These are phyloP conservation scores for Chaetomium strumarium DNA, from an alignment of 2,329 filamentous ascomycete species.

Conservation along the genomic window DNA sequence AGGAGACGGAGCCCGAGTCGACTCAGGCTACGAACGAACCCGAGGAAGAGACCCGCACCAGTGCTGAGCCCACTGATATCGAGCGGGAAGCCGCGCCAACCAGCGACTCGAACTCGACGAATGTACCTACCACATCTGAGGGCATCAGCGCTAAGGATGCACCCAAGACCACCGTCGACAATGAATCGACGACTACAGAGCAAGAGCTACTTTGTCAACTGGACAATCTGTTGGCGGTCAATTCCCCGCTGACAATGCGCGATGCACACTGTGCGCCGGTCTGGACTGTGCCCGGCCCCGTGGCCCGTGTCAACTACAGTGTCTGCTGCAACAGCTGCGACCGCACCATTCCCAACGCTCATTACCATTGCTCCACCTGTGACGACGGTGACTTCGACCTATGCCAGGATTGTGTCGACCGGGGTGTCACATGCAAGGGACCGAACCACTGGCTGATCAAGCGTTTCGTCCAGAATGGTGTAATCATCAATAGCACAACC, in stretches of 20 bases:
- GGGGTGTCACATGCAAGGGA: slow-evolving; percentile 70
- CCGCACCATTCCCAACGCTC: slow-evolving; percentile 66
- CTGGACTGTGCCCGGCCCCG: neutral
- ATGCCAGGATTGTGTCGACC: slow-evolving; percentile 71
- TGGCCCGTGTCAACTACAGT: slow-evolving; percentile 52
- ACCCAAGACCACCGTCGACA: neutral
- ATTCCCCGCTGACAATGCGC: too few relatives aligned
- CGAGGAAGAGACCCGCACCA: slow-evolving; percentile 28
- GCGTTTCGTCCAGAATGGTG: slow-evolving; percentile 71
- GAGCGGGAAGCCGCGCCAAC: slow-evolving; percentile 21
- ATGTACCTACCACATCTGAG: slow-evolving; percentile 14
- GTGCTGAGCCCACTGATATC: slow-evolving; percentile 19
- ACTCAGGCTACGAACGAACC: slow-evolving; percentile 13
- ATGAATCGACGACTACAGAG: too few relatives aligned
- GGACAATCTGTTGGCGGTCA: too few relatives aligned
- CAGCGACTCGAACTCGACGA: slow-evolving; percentile 14
- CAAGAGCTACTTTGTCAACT: too few relatives aligned
- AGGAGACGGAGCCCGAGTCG: slow-evolving; percentile 20
- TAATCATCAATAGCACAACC: slow-evolving; percentile 78
- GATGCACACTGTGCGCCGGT: neutral
- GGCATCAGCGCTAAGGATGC: slow-evolving; percentile 8
- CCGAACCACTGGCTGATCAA: slow-evolving; percentile 92
- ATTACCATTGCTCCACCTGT: slow-evolving; percentile 93
- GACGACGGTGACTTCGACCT: slow-evolving; percentile 93
- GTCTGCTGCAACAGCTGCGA: slow-evolving; percentile 95